phyloP scores from a whole-genome alignment of 805 yeast species.

The Komagataella phaffii region DNA sequence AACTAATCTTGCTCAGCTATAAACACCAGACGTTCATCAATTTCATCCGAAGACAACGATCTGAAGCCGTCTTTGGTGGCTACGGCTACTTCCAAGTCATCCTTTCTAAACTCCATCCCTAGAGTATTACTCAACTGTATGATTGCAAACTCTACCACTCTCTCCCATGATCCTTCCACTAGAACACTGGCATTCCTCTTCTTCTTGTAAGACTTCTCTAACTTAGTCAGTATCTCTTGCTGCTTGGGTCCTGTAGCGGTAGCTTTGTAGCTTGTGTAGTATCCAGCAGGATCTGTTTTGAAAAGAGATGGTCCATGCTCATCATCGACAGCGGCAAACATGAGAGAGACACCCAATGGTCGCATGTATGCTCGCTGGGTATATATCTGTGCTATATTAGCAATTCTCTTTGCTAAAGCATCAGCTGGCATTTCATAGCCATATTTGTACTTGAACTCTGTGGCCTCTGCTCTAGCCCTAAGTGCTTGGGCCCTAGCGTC shows the following conservation, averaged over 20 bases:
- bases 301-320: conserved; percentile 80
- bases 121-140: conserved; percentile 74
- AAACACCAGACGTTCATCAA: conserved; percentile 85
- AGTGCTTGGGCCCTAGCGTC: conserved; percentile 86
- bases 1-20: conserved; percentile 87
- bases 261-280: conserved; percentile 82
- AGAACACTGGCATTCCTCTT: conserved; percentile 29
- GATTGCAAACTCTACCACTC: conserved; percentile 82
- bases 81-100: conserved; percentile 87
- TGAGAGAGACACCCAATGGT: conserved; percentile 89
- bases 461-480: conserved; percentile 91
- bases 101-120: conserved; percentile 87
- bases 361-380: conserved; percentile 98
- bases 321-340: conserved; percentile 81
- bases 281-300: conserved; percentile 97
- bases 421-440: conserved; percentile 97
- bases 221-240: conserved; percentile 81
- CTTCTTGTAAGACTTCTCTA: conserved; percentile 83
- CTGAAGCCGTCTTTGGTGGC: conserved; percentile 64
- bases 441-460: conserved; percentile 85
- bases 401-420: conserved; percentile 86
- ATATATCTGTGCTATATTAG: conserved; percentile 87
- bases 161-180: conserved; percentile 75
- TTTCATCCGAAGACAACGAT: conserved; percentile 68
- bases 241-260: conserved; percentile 95